These are phyloP conservation scores for Phoma herbarum DNA, from an alignment of 2,329 filamentous ascomycete species.

Conservation along the genomic window DNA sequence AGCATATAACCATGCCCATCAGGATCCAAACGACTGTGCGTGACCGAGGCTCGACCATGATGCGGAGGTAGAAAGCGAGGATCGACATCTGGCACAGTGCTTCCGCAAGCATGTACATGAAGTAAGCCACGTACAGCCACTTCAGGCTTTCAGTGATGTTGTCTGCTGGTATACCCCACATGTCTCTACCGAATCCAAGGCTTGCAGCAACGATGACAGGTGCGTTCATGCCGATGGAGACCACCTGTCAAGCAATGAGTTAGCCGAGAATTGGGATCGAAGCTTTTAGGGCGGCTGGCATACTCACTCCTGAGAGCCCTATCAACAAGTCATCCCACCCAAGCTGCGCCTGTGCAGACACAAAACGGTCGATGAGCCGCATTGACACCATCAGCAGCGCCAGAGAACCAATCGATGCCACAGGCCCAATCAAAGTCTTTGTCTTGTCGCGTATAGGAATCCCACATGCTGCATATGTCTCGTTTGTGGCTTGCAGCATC, in stretches of 20 bases:
- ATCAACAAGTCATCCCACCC: slow-evolving; percentile 47
- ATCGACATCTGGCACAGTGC: slow-evolving; percentile 43
- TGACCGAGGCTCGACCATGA: slow-evolving; percentile 34
- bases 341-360: slow-evolving; percentile 34
- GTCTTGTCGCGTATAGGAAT: slow-evolving; percentile 34
- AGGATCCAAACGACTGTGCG: slow-evolving; percentile 32
- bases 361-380: slow-evolving; percentile 36
- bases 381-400: slow-evolving; percentile 41
- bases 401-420: slow-evolving; percentile 33
- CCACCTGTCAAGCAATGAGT: slow-evolving; percentile 19
- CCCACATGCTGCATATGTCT: slow-evolving; percentile 40
- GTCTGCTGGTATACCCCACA: slow-evolving; percentile 40
- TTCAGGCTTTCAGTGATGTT: slow-evolving; percentile 41
- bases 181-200: slow-evolving; percentile 42
- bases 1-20: slow-evolving; percentile 31
- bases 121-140: slow-evolving; percentile 43
- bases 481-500: slow-evolving; percentile 34
- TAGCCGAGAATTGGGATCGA: background rate
- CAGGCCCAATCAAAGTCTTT: slow-evolving; percentile 31
- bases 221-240: slow-evolving; percentile 38
- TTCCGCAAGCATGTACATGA: slow-evolving; percentile 42
- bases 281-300: background rate
- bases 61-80: slow-evolving; percentile 45
- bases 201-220: slow-evolving; percentile 39
- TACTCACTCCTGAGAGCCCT: slow-evolving; percentile 39